A percentile compares a stretch with the other conserved stretches of the same genome.
Evolutionary conservation across 345 rosid species (phyloP).

Genomic region (Excoecaria cochinchinensis): DNA sequence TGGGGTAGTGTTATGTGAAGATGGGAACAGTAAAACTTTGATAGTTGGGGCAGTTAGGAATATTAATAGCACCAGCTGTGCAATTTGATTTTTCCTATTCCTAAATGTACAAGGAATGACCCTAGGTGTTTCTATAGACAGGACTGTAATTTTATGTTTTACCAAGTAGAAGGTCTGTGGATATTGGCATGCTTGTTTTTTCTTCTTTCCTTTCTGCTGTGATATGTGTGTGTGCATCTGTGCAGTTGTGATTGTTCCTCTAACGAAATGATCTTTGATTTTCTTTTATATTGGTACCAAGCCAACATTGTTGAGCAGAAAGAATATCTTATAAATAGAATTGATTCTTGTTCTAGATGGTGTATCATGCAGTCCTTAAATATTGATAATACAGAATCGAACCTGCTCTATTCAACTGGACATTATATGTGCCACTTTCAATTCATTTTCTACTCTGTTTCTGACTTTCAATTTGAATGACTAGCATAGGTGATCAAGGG

Average conservation of each 20-base stretch:
- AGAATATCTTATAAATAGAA: background rate
- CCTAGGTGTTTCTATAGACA: background rate
- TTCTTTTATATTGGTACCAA: too few species aligned
- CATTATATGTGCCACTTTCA: background rate
- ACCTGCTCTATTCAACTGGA: background rate
- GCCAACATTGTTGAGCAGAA: background rate
- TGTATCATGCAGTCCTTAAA: background rate
- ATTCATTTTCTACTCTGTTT: background rate
- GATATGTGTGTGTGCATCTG: background rate
- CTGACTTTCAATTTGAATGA: constrained; percentile 14
- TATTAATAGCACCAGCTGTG: background rate
- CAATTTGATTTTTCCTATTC: background rate
- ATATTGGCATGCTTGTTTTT: too few species aligned
- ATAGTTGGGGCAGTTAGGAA: background rate
- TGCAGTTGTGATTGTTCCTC: background rate
- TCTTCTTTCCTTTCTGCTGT: too few species aligned
- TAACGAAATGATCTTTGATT: too few species aligned
- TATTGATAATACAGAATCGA: background rate
- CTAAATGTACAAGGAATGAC: background rate
- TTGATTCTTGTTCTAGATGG: background rate
- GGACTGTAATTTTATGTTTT: too few species aligned
- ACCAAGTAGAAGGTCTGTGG: background rate
- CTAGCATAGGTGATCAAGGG: constrained; percentile 83
- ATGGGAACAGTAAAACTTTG: background rate
- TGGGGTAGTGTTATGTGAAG: background rate